These are phyloP conservation scores for Hanseniaspora uvarum DNA, from an alignment of 1,139 yeast genomes.

Conservation along the genomic window DNA sequence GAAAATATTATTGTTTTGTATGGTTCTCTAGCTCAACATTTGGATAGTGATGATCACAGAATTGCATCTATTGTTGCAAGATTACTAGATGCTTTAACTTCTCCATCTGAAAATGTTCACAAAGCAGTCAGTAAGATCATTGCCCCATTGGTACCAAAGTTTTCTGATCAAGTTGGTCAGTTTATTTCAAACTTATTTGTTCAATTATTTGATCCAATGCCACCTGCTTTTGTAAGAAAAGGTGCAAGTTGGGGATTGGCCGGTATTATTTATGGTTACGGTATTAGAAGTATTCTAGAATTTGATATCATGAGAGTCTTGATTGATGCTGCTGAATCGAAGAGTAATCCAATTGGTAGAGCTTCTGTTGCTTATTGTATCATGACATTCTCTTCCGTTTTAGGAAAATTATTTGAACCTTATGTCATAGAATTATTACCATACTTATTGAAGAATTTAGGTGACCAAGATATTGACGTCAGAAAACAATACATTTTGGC, in stretches of 20 bases:
- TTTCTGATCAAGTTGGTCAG: conserved; percentile 40
- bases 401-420: conserved; percentile 80
- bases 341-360: conserved; percentile 60
- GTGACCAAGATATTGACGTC: conserved; percentile 77
- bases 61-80: conserved; percentile 56
- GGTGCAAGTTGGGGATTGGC: conserved; percentile 97
- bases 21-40: conserved; percentile 79
- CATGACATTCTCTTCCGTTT: conserved; percentile 67
- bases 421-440: conserved; percentile 85
- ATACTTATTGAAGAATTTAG: conserved; percentile 64
- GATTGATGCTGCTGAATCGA: conserved; percentile 82
- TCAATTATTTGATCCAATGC: conserved; percentile 43
- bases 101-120: conserved; percentile 85
- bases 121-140: conserved; percentile 75
- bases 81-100: conserved; percentile 61
- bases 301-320: conserved; percentile 67
- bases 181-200: conserved; percentile 52
- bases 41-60: conserved; percentile 54
- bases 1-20: conserved; percentile 78
- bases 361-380: conserved; percentile 85
- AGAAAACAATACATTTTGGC: conserved; percentile 83
- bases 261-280: conserved; percentile 84
- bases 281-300: conserved; percentile 64
- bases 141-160: conserved; percentile 64
- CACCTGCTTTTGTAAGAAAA: conserved; percentile 50